phyloP scores from a whole-genome alignment of 805 yeast genomes.

The Barnettozyma botsteinii region DNA sequence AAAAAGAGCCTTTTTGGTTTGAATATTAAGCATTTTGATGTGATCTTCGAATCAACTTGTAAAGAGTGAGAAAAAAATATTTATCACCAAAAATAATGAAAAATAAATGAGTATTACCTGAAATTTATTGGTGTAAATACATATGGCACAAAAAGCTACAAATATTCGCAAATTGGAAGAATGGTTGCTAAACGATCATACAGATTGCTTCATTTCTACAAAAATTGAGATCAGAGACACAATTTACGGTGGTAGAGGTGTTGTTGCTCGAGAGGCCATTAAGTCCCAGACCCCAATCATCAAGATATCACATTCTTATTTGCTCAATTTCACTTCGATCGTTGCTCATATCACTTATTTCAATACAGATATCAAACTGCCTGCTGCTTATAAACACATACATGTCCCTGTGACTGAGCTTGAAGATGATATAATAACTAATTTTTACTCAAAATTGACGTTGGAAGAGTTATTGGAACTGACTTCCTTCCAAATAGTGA shows the following conservation, averaged over 20 bases:
- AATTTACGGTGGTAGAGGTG: conserved; percentile 56
- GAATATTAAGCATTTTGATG: not conserved
- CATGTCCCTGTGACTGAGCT: conserved; percentile 6
- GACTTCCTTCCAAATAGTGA: conserved; percentile 55
- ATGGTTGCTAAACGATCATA: conserved; percentile 3
- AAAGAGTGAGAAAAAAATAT: too few species aligned
- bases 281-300: conserved; percentile 40
- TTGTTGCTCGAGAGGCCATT: conserved; percentile 40
- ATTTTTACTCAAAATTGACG: conserved; percentile 14
- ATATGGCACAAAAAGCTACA: not conserved
- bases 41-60: too few species aligned
- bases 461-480: conserved; percentile 34
- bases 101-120: too few species aligned
- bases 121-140: too few species aligned
- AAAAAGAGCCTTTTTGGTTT: not conserved
- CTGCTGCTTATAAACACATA: conserved; percentile 9
- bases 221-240: conserved; percentile 38
- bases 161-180: conserved; percentile 2
- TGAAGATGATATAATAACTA: conserved; percentile 11
- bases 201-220: conserved; percentile 23
- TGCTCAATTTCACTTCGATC: conserved; percentile 54
- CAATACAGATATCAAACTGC: conserved; percentile 19
- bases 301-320: conserved; percentile 49
- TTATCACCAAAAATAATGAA: not conserved
- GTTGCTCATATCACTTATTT: conserved; percentile 37